Conservation (phyloP, 1,284 basidiomycete species). For the Dichomitus squalens region DNA sequence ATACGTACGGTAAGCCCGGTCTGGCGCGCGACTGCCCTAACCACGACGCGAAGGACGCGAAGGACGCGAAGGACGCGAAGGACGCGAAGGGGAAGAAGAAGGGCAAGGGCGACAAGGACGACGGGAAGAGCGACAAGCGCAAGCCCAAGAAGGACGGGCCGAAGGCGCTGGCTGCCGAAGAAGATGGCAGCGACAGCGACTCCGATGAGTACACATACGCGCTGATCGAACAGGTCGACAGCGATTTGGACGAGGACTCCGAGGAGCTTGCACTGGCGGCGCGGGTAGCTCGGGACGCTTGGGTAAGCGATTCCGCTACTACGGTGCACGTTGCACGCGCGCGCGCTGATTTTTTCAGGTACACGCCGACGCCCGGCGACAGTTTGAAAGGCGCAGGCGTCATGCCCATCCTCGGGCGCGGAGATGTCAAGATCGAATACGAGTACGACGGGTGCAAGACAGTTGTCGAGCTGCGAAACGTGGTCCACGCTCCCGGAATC, state of each 20-base stretch:
- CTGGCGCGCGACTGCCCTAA: slow-evolving; percentile 14
- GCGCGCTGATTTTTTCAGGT: slow-evolving; percentile 11
- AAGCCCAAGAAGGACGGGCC: background rate
- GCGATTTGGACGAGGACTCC: too few relatives aligned
- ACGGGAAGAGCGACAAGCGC: background rate
- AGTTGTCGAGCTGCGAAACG: slow-evolving; percentile 28
- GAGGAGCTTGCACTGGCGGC: slow-evolving; percentile 1
- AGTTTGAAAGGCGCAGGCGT: slow-evolving; percentile 22
- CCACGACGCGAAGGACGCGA: too few relatives aligned
- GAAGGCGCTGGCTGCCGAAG: slow-evolving; percentile 7
- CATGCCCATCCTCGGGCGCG: slow-evolving; percentile 20
- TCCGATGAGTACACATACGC: background rate
- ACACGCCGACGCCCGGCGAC: slow-evolving; percentile 10
- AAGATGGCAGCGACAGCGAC: background rate
- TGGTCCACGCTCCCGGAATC: slow-evolving; percentile 34
- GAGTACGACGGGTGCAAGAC: slow-evolving; percentile 1
- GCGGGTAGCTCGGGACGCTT: slow-evolving; percentile 6
- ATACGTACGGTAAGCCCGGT: slow-evolving; percentile 13
- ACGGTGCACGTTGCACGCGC: slow-evolving; percentile 20
- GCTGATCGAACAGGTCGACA: too few relatives aligned
- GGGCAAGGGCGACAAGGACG: background rate
- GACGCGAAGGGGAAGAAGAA: background rate
- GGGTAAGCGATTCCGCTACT: slow-evolving; percentile 22
- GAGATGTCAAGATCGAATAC: slow-evolving; percentile 20
- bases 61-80: too few relatives aligned